Evolutionary conservation across 2,329 filamentous ascomycete species (phyloP), one percentile per base, ranked within the genome.

Genomic region (Diaporthe citrichinensis): DNA sequence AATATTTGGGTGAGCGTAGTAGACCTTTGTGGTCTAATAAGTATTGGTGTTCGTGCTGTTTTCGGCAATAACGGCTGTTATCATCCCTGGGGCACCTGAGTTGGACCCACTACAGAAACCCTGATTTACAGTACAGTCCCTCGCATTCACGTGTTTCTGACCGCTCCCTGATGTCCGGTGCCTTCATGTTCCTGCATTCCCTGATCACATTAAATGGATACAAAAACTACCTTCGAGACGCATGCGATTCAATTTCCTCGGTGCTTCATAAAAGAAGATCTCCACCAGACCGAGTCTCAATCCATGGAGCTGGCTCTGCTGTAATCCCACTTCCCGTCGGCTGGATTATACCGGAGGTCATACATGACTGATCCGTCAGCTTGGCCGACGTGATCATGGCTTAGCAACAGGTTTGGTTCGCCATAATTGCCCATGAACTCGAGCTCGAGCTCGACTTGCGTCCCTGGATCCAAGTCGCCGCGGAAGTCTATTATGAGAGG

Each of bases 341-440:
- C 31, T 12, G 46, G 65, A 23, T 41, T 68, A 34, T 68, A 68
- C 31, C n/a, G 39, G 7, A 68, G 65, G n/a, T 68, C 44, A 28
- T 68, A 68, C 1, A 31, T 68, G 65, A 68, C 65, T 23, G 55
- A 44, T 8, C 25, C 46, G 23, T 74, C 77, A 2, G 62, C 57
- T 2, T 78, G 74, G 4, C 53, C 76, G 0, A 59, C 58, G 34
- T 79, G 79, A 23, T 74, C 71, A 62, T 81, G 79, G 6, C 41
- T 57, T 1, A 81, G 69, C 28, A 83, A 81, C 49, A 87, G 65
- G 51, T 84, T 85, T 0, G 86, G 86, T 77, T 88, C 86, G 2
- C 82, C 81, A 41, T 88, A 88, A 71, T 88, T 83, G 0, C 87
- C 86, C 85, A 88, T 88, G 14, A 88, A 88, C 76, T 88, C 84